Evolutionary conservation across 2,329 filamentous ascomycete species (phyloP).

Genomic region (Neoascochyta sp.): DNA sequence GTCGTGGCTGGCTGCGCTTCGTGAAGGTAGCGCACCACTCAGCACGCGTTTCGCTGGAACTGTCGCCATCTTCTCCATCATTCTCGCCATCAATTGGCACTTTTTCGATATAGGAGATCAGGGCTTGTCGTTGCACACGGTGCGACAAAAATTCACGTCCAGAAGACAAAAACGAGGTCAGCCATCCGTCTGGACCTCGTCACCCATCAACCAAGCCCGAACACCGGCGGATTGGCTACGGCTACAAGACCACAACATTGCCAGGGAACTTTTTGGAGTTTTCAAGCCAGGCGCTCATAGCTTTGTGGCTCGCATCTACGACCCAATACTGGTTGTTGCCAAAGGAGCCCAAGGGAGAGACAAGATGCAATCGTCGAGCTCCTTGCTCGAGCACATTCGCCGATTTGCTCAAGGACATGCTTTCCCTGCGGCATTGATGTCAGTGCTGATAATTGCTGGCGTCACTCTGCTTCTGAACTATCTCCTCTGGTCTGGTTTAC

Average conservation of each 20-base stretch:
- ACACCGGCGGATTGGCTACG: slow-evolving; percentile 74
- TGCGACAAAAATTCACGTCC: slow-evolving; percentile 23
- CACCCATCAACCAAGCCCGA: slow-evolving; percentile 67
- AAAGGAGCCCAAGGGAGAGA: slow-evolving; percentile 65
- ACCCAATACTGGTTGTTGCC: slow-evolving; percentile 69
- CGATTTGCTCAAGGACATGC: slow-evolving; percentile 62
- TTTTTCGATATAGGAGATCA: slow-evolving; percentile 62
- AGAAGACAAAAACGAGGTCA: slow-evolving; percentile 15
- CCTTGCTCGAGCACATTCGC: slow-evolving; percentile 51
- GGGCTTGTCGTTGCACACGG: slow-evolving; percentile 20
- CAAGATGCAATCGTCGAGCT: slow-evolving; percentile 45
- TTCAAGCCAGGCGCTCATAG: slow-evolving; percentile 68
- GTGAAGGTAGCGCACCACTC: slow-evolving; percentile 62
- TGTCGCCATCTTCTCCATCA: slow-evolving; percentile 67
- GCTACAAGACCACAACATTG: slow-evolving; percentile 75
- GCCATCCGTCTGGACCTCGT: slow-evolving; percentile 36
- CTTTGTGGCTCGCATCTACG: slow-evolving; percentile 70
- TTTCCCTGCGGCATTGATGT: slow-evolving; percentile 59
- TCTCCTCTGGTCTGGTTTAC: slow-evolving; percentile 63
- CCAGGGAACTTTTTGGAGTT: slow-evolving; percentile 70
- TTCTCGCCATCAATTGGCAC: slow-evolving; percentile 72
- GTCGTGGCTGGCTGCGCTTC: slow-evolving; percentile 60
- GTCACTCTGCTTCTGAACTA: slow-evolving; percentile 71
- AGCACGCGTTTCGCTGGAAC: slow-evolving; percentile 74
- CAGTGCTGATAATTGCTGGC: slow-evolving; percentile 60